A percentile compares a stretch with the other conserved stretches of the same genome.
Conservation (phyloP, 106 monocot species). For the Amphibolis antarctica region DNA sequence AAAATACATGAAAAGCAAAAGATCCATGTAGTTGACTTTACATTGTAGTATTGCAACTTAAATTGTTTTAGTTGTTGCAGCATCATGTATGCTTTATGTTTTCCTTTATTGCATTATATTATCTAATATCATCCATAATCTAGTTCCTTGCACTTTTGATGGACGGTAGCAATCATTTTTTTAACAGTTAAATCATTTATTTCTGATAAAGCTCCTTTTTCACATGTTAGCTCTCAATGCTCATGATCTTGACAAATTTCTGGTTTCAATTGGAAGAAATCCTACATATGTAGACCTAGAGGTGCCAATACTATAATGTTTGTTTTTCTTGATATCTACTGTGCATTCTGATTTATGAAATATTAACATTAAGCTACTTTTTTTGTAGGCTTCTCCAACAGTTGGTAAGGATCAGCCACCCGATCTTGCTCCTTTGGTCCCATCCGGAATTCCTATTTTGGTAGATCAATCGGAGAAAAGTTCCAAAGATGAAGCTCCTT, state of each 20-base stretch:
- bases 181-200: too few relatives aligned
- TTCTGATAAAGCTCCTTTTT: too few relatives aligned
- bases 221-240: slow-evolving; percentile 58
- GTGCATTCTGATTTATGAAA: not conserved
- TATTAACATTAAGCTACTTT: not conserved
- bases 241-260: slow-evolving; percentile 70
- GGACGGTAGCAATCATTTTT: too few relatives aligned
- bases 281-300: slow-evolving; percentile 82
- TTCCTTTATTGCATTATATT: too few relatives aligned
- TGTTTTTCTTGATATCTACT: not conserved
- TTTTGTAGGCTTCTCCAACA: slow-evolving; percentile 41
- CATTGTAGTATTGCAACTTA: too few relatives aligned
- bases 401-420: slow-evolving; percentile 90
- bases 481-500: slow-evolving; percentile 11
- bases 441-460: slow-evolving; percentile 33
- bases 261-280: slow-evolving; percentile 59
- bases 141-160: too few relatives aligned
- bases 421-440: slow-evolving; percentile 74
- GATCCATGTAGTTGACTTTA: too few relatives aligned
- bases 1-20: too few relatives aligned
- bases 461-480: slow-evolving; percentile 20
- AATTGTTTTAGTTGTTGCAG: too few relatives aligned
- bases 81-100: too few relatives aligned
- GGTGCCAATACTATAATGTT: slow-evolving; percentile 26
- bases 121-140: too few relatives aligned